phyloP scores from a whole-genome alignment of 2,329 filamentous ascomycete species.

The Zymoseptoria tritici region DNA sequence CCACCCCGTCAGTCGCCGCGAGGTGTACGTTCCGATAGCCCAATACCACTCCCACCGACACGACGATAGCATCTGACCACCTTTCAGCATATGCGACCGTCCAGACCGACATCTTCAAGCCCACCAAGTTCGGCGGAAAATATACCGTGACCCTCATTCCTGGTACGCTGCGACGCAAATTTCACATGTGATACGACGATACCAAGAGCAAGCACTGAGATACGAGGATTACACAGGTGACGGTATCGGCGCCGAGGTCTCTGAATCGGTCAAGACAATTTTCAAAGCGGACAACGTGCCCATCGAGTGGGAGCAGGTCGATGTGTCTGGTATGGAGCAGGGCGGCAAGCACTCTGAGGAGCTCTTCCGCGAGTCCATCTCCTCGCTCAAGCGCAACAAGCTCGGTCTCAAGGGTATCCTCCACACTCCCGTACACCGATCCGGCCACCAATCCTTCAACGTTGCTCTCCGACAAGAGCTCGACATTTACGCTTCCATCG shows the following conservation, averaged over 20 bases:
- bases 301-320: constrained; percentile 97
- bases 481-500: constrained; percentile 97
- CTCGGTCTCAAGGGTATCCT: constrained; percentile 97
- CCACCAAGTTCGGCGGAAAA: constrained; percentile 97
- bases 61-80: constrained; percentile 17
- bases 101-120: constrained; percentile 95
- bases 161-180: constrained; percentile 47
- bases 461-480: constrained; percentile 98
- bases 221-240: constrained; percentile 47
- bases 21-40: constrained; percentile 42
- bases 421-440: constrained; percentile 92
- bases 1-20: constrained; percentile 43
- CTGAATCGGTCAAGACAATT: constrained; percentile 96
- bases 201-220: neutral
- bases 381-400: constrained; percentile 96
- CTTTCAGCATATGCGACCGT: constrained; percentile 63
- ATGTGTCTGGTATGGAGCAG: constrained; percentile 83
- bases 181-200: constrained; percentile 16
- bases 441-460: constrained; percentile 98
- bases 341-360: constrained; percentile 84
- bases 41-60: constrained; percentile 2
- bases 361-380: constrained; percentile 90
- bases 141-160: constrained; percentile 98
- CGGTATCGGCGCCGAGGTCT: constrained; percentile 95
- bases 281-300: constrained; percentile 99